Evolutionary conservation across 306 rosid species (phyloP).

Genomic region (Hippophae gyantsensis): DNA sequence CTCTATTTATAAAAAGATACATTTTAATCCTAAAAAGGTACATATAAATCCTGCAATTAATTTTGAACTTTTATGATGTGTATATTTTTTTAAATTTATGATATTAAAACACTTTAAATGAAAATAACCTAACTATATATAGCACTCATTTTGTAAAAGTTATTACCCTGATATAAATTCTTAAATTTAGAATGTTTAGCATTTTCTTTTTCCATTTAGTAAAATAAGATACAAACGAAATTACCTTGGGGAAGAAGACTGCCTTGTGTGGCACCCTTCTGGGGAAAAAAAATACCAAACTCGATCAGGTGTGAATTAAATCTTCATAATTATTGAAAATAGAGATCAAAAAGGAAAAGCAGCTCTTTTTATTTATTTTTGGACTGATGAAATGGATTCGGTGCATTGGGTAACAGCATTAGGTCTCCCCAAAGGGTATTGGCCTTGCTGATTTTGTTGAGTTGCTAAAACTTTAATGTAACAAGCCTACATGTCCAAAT

Average conservation of each 20-base stretch:
- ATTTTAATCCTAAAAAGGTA: no score
- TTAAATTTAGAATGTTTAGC: neutral
- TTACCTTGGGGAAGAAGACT: conserved; percentile 23
- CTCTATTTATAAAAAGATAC: no score
- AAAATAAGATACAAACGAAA: neutral
- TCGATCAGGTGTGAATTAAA: no score
- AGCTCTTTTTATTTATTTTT: neutral
- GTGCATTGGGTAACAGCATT: no score
- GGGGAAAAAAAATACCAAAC: neutral
- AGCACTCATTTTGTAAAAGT: no score
- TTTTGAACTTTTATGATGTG: no score
- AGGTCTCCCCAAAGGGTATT: conserved; percentile 1
- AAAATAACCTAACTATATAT: no score
- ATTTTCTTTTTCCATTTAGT: neutral
- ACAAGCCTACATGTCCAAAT: neutral
- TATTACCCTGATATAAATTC: no score
- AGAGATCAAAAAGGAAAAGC: no score
- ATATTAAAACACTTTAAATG: no score
- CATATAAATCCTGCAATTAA: no score
- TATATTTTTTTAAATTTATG: no score
- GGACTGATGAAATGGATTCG: neutral
- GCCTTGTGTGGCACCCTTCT: conserved; percentile 21
- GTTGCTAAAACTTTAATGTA: neutral
- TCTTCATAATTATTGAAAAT: neutral
- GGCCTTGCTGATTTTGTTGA: neutral